These are phyloP conservation scores for Diaporthe capsici DNA, from an alignment of 2,329 filamentous ascomycete genomes.

Conservation along the genomic window DNA sequence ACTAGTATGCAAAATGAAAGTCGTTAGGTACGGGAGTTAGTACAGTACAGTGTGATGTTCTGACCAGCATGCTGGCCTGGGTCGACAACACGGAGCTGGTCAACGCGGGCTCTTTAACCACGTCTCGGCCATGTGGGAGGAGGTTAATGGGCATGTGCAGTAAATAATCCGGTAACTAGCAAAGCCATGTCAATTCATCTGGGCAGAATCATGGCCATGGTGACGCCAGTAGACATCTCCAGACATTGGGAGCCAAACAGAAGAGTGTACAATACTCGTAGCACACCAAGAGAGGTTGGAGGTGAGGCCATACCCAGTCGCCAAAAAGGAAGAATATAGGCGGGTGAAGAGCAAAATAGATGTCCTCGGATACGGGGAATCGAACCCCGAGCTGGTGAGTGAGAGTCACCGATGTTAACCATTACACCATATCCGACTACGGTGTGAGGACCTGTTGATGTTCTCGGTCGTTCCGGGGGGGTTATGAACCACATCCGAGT, in stretches of 20 bases:
- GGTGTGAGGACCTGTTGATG: slow-evolving; percentile 7
- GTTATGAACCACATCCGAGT: not conserved
- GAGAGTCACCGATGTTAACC: slow-evolving; percentile 34
- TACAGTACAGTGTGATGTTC: no score
- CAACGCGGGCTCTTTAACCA: not conserved
- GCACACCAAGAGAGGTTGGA: not conserved
- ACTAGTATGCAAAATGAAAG: not conserved
- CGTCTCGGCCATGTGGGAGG: not conserved
- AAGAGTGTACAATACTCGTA: not conserved
- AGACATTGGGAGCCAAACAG: not conserved
- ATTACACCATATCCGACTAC: slow-evolving; percentile 35
- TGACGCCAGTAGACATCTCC: not conserved
- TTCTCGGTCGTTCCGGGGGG: not conserved
- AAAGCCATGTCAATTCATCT: not conserved
- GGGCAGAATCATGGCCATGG: not conserved
- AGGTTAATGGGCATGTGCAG: not conserved
- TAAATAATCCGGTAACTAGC: not conserved
- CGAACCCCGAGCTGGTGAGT: slow-evolving; percentile 34
- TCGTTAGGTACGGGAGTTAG: not conserved
- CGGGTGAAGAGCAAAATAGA: not conserved
- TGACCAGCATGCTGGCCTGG: no score
- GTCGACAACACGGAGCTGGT: not conserved
- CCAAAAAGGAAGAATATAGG: not conserved
- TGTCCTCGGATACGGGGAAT: slow-evolving; percentile 29
- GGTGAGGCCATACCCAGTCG: not conserved